Evolutionary conservation across 2,329 filamentous ascomycete genomes (phyloP).

Genomic region (Aspergillus fischeri): DNA sequence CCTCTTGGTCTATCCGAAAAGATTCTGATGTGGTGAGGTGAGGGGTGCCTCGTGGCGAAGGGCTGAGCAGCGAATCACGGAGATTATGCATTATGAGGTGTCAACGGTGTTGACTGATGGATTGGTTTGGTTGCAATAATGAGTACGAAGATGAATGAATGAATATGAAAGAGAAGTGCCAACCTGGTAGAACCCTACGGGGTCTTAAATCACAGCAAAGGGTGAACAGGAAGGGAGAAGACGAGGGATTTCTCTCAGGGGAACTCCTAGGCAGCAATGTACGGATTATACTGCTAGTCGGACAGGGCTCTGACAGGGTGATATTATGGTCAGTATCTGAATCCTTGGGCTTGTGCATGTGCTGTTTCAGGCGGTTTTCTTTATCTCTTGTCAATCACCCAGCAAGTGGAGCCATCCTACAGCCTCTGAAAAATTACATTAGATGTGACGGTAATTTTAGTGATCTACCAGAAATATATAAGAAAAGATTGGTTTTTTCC

Average conservation of each 20-base stretch:
- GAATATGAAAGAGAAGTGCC: conserved; percentile 1
- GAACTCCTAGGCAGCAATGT: conserved; percentile 5
- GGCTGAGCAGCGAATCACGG: conserved; percentile 11
- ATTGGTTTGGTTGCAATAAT: conserved; percentile 1
- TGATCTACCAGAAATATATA: too few species aligned
- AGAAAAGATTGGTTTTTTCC: too few species aligned
- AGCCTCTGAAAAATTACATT: too few species aligned
- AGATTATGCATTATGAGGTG: conserved; percentile 10
- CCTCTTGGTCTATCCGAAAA: conserved; percentile 3
- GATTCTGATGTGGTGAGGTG: neutral
- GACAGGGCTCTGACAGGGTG: conserved; percentile 2
- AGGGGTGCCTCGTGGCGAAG: conserved; percentile 5
- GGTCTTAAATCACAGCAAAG: conserved; percentile 1
- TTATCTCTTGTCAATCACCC: conserved; percentile 7
- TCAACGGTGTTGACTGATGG: conserved; percentile 4
- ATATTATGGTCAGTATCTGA: conserved; percentile 3
- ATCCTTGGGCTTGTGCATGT: conserved; percentile 4
- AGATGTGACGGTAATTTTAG: too few species aligned
- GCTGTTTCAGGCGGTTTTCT: conserved; percentile 1
- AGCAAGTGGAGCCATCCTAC: neutral
- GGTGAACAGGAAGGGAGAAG: neutral
- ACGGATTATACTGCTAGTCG: neutral
- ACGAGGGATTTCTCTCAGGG: conserved; percentile 1
- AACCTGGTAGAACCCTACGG: neutral
- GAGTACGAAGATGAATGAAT: neutral